Conservation (phyloP, 306 rosid genomes). For the Fagus sylvatica region DNA sequence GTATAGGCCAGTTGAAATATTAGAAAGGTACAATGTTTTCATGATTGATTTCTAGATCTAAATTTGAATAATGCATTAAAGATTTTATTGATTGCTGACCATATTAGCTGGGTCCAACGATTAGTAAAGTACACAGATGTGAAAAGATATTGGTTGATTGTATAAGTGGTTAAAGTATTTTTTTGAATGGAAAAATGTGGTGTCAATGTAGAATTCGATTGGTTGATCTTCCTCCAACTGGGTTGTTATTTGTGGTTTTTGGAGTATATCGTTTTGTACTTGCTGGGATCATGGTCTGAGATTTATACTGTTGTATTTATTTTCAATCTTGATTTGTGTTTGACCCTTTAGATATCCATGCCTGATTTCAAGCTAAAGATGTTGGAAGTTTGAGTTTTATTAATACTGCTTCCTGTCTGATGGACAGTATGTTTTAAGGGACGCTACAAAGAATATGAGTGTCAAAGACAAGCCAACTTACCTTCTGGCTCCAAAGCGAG, state of each 20-base stretch:
- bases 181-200: not conserved
- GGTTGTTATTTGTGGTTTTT: not conserved
- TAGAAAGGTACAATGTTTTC: not conserved
- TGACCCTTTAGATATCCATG: not conserved
- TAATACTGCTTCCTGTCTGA: slow-evolving; percentile 20
- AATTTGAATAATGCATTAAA: not conserved
- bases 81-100: not conserved
- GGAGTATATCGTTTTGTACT: not conserved
- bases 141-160: not conserved
- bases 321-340: not conserved
- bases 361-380: not conserved
- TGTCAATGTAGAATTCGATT: not conserved
- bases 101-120: not conserved
- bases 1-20: not conserved
- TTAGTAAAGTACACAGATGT: not conserved
- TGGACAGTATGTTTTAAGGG: slow-evolving; percentile 68
- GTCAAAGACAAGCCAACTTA: slow-evolving; percentile 48
- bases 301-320: not conserved
- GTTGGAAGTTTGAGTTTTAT: not conserved
- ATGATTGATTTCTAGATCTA: not conserved
- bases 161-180: not conserved
- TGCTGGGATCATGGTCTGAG: not conserved
- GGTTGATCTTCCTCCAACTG: not conserved
- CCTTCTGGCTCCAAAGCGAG: slow-evolving; percentile 45
- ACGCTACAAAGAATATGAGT: slow-evolving; percentile 43